Percentiles rank a stretch among this genome's conserved stretches.
These are phyloP conservation scores for Annulohypoxylon moriforme DNA, from an alignment of 495 filamentous ascomycete species.

Conservation along the genomic window DNA sequence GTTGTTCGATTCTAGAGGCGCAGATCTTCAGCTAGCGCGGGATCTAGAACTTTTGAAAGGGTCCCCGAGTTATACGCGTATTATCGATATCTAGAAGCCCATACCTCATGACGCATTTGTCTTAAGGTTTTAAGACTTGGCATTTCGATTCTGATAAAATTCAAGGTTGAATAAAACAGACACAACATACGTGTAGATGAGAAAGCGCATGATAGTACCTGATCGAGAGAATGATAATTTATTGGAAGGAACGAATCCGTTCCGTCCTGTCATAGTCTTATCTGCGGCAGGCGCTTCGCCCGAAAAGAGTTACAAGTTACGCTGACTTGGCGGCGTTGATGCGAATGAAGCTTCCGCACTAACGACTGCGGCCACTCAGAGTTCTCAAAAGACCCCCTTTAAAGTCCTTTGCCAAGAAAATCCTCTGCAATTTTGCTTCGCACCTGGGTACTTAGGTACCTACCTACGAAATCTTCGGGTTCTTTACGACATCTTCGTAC, in stretches of 20 bases:
- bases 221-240: not conserved
- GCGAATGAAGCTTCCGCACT: conserved; percentile 14
- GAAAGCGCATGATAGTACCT: not conserved
- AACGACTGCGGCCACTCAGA: conserved; percentile 15
- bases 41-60: conserved; percentile 14
- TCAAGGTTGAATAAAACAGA: not conserved
- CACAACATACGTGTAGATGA: not conserved
- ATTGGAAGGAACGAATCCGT: not conserved
- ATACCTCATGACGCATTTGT: not conserved
- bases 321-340: conserved; percentile 16
- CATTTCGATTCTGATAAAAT: not conserved
- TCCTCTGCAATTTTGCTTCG: not conserved
- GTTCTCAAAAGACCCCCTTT: conserved; percentile 12
- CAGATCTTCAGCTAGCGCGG: conserved; percentile 13
- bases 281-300: conserved; percentile 2
- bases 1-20: conserved; percentile 27
- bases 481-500: not conserved
- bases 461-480: conserved; percentile 5
- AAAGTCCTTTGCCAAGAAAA: conserved; percentile 35
- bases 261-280: not conserved
- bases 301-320: not conserved
- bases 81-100: not conserved
- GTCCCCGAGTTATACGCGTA: not conserved
- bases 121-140: not conserved
- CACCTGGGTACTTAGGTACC: not conserved